Percentiles rank a stretch among this genome's conserved stretches.
Evolutionary conservation across 1,139 yeast genomes (phyloP).

Genomic region (Pichia cactophila): DNA sequence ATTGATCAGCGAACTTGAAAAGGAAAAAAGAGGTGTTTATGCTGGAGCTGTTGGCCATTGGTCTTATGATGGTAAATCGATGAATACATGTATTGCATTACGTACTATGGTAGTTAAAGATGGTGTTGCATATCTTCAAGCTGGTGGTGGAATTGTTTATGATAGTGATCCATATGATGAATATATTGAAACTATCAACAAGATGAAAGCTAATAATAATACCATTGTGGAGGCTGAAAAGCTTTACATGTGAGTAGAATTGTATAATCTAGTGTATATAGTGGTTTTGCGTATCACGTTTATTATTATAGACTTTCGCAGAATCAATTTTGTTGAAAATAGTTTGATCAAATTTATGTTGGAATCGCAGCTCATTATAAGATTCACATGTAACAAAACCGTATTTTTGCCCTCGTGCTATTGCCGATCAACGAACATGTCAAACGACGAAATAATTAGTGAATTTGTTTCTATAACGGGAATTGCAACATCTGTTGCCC

Average conservation of each 20-base stretch:
- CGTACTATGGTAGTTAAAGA: constrained; percentile 95
- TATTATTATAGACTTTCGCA: too few species aligned
- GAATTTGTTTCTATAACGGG: constrained; percentile 47
- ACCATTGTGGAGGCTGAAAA: constrained; percentile 87
- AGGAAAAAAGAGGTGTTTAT: constrained; percentile 90
- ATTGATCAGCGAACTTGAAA: constrained; percentile 78
- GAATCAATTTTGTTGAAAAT: too few species aligned
- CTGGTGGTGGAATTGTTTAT: constrained; percentile 96
- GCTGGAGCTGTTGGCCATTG: constrained; percentile 99
- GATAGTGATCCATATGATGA: constrained; percentile 96
- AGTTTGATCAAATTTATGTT: too few species aligned
- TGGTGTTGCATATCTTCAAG: constrained; percentile 86
- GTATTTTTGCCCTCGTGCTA: neutral
- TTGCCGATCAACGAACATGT: neutral
- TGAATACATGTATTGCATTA: constrained; percentile 96
- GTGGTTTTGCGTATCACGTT: neutral
- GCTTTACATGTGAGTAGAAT: constrained; percentile 11
- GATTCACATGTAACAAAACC: neutral
- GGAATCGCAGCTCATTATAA: too few species aligned
- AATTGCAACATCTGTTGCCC: constrained; percentile 38
- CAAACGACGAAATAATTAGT: constrained; percentile 4
- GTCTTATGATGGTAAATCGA: constrained; percentile 86
- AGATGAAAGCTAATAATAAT: constrained; percentile 87
- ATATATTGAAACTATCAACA: constrained; percentile 92
- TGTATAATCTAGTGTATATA: neutral